Conservation (phyloP, 495 filamentous ascomycete species). For the Hypoxylon fragiforme region DNA sequence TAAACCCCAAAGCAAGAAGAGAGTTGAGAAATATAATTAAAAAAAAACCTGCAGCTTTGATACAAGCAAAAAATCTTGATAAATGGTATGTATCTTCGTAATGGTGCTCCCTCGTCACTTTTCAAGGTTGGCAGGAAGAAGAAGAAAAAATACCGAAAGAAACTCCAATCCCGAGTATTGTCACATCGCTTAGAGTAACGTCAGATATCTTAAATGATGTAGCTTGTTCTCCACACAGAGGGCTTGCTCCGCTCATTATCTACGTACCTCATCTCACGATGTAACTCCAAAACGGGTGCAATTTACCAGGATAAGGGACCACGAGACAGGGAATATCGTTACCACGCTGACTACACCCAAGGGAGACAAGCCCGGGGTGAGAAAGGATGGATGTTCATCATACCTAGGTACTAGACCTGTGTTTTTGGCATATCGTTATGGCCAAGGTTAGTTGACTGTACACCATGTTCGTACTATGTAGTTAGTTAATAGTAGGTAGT, state of each 20-base stretch:
- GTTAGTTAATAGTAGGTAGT: neutral
- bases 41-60: no score
- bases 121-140: no score
- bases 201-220: constrained; percentile 26
- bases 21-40: no score
- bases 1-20: no score
- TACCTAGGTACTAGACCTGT: no score
- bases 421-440: no score
- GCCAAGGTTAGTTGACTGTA: no score
- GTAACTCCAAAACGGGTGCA: constrained; percentile 26
- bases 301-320: constrained; percentile 17
- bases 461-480: constrained; percentile 3
- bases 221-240: constrained; percentile 13
- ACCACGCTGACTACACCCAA: no score
- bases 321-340: constrained; percentile 3
- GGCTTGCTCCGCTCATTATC: constrained; percentile 4
- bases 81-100: no score
- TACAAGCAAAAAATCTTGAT: neutral
- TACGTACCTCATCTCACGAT: constrained; percentile 24
- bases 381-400: neutral
- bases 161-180: constrained; percentile 5
- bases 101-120: no score
- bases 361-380: no score
- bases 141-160: constrained; percentile 19
- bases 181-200: constrained; percentile 23